Conservation (phyloP, 257 asterid genomes). For the Solanum dulcamara region DNA sequence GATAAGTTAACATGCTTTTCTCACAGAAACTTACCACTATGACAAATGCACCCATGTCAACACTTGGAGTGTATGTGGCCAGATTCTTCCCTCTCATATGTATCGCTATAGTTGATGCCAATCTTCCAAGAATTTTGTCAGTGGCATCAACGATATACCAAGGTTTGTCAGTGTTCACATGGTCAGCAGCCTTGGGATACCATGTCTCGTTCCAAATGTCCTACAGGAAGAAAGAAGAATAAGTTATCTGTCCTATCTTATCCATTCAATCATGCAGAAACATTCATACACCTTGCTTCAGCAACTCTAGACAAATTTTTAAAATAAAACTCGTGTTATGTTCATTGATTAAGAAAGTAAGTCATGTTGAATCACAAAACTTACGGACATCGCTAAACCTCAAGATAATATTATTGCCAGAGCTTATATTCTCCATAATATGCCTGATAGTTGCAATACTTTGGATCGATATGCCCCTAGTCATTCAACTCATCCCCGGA, state of each 20-base stretch:
- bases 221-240: conserved; percentile 23
- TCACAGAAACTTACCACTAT: conserved; percentile 49
- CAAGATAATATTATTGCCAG: background rate
- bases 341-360: background rate
- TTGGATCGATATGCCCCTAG: background rate
- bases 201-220: conserved; percentile 94
- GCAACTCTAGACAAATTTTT: background rate
- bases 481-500: background rate
- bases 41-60: conserved; percentile 97
- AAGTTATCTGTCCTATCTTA: background rate
- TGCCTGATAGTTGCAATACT: background rate
- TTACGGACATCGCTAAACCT: background rate
- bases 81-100: conserved; percentile 89
- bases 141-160: conserved; percentile 92
- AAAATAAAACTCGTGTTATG: background rate
- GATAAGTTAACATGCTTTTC: background rate
- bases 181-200: conserved; percentile 95
- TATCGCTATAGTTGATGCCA: conserved; percentile 88
- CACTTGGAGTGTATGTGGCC: conserved; percentile 89
- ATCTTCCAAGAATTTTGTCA: conserved; percentile 83
- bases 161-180: conserved; percentile 64
- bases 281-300: background rate
- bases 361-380: background rate
- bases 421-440: background rate
- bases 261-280: background rate